A percentile compares a stretch with the other conserved stretches of the same genome.
Evolutionary conservation across 345 rosid species (phyloP).

Genomic region (Corchorus capsularis): DNA sequence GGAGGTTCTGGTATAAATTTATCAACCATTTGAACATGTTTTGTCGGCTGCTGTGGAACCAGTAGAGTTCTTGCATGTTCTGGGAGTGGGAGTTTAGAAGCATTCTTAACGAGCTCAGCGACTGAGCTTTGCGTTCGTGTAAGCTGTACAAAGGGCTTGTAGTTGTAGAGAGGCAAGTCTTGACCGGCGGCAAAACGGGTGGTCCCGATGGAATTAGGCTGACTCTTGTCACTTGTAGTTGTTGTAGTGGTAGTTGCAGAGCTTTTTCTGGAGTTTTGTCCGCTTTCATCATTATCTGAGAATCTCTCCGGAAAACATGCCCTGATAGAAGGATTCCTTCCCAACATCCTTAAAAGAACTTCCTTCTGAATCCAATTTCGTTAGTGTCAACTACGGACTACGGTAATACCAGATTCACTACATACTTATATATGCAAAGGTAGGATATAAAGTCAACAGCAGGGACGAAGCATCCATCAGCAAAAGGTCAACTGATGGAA

Average conservation of each 20-base stretch:
- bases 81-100: not conserved
- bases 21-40: conserved; percentile 13
- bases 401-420: not conserved
- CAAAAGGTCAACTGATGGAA: not conserved
- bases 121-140: not conserved
- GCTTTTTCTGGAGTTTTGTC: conserved; percentile 7
- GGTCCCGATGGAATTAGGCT: not conserved
- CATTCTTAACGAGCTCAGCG: not conserved
- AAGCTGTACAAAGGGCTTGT: not conserved
- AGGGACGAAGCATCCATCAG: not conserved
- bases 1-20: conserved; percentile 10
- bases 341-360: not conserved
- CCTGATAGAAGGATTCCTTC: conserved; percentile 18
- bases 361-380: not conserved
- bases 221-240: not conserved
- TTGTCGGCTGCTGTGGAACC: not conserved
- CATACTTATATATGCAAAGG: not conserved
- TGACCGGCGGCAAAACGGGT: not conserved
- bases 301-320: conserved; percentile 15
- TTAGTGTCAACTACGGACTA: not conserved
- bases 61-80: not conserved
- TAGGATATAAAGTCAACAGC: not conserved
- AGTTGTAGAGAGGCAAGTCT: not conserved
- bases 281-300: conserved; percentile 9
- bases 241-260: not conserved